These are phyloP conservation scores for Catunica adiposa DNA, from an alignment of 2,329 filamentous ascomycete species.

Conservation along the genomic window DNA sequence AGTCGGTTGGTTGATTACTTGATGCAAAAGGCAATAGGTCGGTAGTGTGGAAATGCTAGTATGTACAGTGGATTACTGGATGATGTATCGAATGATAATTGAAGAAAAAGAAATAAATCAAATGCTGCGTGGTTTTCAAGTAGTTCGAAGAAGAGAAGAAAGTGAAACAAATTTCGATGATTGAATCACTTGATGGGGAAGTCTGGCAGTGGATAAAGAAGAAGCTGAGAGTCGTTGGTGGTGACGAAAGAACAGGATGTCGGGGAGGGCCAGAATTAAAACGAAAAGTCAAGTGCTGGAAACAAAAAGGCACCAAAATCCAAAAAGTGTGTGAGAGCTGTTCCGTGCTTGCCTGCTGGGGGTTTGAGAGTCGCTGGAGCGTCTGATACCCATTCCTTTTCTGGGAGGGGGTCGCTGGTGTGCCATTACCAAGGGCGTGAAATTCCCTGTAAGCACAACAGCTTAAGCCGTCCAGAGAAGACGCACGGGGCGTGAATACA, in stretches of 20 bases:
- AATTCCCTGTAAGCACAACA: not conserved
- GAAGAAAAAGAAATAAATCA: not conserved
- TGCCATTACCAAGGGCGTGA: not conserved
- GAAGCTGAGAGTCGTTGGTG: not conserved
- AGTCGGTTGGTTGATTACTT: not conserved
- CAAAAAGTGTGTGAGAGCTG: not conserved
- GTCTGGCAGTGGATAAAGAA: not conserved
- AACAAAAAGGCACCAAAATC: constrained; percentile 2
- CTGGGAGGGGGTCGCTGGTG: not conserved
- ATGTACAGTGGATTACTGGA: not conserved
- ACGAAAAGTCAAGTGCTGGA: not conserved
- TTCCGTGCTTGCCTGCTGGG: not conserved
- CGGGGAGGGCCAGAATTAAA: constrained; percentile 5
- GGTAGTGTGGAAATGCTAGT: not conserved
- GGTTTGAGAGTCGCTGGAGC: constrained; percentile 3
- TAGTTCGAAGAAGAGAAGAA: not conserved
- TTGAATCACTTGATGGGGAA: not conserved
- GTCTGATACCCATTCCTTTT: constrained; percentile 1
- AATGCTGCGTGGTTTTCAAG: too few relatives aligned
- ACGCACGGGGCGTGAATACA: not conserved
- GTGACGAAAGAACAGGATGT: not conserved
- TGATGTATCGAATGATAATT: not conserved
- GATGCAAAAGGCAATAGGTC: not conserved
- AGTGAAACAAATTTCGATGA: not conserved
- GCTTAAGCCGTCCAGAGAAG: not conserved